A percentile compares a stretch with the other conserved stretches of the same genome.
Conservation (phyloP, 129 eudicot genomes). For the Flaveria sonorensis region DNA sequence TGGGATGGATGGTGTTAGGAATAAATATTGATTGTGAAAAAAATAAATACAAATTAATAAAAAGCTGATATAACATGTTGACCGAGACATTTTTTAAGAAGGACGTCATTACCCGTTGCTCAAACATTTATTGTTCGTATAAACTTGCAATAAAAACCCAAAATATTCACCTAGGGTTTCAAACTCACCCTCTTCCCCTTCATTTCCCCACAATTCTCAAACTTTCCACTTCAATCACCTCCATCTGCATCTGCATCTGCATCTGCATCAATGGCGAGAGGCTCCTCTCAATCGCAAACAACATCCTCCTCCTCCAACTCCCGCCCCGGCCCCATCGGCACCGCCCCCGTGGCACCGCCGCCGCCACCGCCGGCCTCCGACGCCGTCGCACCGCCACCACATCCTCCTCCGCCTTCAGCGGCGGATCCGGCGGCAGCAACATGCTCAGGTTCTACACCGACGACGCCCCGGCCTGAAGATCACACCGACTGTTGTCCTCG, state of each 20-base stretch:
- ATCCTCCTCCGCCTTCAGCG: conserved; percentile 26
- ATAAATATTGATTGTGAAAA: too few relatives aligned
- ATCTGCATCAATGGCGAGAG: conserved; percentile 53
- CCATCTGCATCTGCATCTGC: too few relatives aligned
- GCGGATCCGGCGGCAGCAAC: conserved; percentile 41
- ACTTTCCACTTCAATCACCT: conserved; percentile 15
- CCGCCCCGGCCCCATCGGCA: conserved; percentile 52
- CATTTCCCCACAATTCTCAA: not conserved
- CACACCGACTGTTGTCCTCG: conserved; percentile 69
- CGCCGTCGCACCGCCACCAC: conserved; percentile 55
- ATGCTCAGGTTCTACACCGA: conserved; percentile 87
- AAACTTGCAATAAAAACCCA: not conserved
- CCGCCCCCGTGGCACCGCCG: conserved; percentile 68
- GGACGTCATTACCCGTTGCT: too few relatives aligned
- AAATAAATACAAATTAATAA: too few relatives aligned
- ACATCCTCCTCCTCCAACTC: conserved; percentile 46
- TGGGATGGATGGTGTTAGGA: too few relatives aligned
- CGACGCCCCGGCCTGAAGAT: conserved; percentile 81
- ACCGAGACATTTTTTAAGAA: too few relatives aligned
- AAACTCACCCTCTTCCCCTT: not conserved
- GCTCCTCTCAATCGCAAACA: conserved; percentile 75
- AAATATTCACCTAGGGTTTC: conserved; percentile 22
- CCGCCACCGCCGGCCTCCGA: conserved; percentile 73
- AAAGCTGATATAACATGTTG: too few relatives aligned
- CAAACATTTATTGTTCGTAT: too few relatives aligned